These are phyloP conservation scores for Oryza nivara DNA, from an alignment of 176 grass and related monocot genomes.

Conservation along the genomic window DNA sequence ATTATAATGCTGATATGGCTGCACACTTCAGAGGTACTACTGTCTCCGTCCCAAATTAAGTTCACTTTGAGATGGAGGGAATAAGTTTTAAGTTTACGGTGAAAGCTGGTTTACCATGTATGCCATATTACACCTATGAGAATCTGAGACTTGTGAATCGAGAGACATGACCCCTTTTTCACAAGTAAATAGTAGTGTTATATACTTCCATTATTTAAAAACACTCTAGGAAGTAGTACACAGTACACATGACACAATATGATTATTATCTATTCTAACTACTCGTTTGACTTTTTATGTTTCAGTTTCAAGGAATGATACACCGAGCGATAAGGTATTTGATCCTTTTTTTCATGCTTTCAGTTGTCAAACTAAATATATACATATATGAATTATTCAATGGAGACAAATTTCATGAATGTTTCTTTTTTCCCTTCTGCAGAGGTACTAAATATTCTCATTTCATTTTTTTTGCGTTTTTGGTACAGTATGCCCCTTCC, in stretches of 20 bases:
- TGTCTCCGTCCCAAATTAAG: too few relatives aligned
- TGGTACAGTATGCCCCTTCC: conserved; percentile 45
- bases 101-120: too few relatives aligned
- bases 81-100: too few relatives aligned
- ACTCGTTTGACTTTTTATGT: conserved; percentile 2
- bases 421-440: background rate
- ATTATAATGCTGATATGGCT: conserved; percentile 55
- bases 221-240: background rate
- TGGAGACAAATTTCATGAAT: too few relatives aligned
- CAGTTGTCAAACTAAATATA: too few relatives aligned
- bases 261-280: background rate
- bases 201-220: too few relatives aligned
- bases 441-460: background rate
- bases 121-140: too few relatives aligned
- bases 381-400: too few relatives aligned
- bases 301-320: conserved; percentile 58
- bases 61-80: too few relatives aligned
- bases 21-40: background rate
- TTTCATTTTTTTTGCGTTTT: background rate
- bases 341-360: background rate
- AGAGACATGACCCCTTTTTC: background rate
- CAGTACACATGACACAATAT: background rate
- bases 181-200: too few relatives aligned
- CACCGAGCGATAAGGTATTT: conserved; percentile 52
- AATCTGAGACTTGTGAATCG: background rate